Percentiles rank a stretch among this genome's conserved stretches.
Evolutionary conservation across 225 moss, liverwort and hornwort genomes (phyloP).

Genomic region (Climacium dendroides): DNA sequence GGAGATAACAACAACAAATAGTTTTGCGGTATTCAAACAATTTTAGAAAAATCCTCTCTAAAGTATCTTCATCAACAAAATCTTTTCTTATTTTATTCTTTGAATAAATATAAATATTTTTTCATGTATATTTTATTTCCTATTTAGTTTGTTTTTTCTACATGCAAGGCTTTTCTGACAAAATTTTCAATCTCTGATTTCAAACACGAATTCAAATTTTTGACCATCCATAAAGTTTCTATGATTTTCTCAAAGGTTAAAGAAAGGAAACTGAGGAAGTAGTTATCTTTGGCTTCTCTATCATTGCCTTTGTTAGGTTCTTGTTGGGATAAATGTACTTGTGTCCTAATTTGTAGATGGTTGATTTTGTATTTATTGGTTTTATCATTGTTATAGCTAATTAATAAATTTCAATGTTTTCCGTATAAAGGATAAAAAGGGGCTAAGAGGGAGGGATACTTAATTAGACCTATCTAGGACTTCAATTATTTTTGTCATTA

Average conservation of each 20-base stretch:
- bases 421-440: fast-evolving
- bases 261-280: fast-evolving
- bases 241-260: background rate
- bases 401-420: background rate
- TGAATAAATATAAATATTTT: background rate
- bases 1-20: background rate
- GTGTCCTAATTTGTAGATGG: background rate
- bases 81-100: background rate
- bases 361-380: background rate
- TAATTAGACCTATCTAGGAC: background rate
- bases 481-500: background rate
- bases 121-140: fast-evolving
- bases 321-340: background rate
- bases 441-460: fast-evolving
- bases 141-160: background rate
- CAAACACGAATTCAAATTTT: background rate
- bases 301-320: fast-evolving
- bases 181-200: background rate
- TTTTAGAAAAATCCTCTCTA: fast-evolving
- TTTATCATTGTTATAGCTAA: background rate
- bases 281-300: fast-evolving
- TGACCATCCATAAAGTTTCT: background rate
- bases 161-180: fast-evolving
- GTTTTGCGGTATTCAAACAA: fast-evolving
- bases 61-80: fast-evolving